These are phyloP conservation scores for Debaryomyces robertsiae DNA, from an alignment of 1,139 yeast species.

Conservation along the genomic window DNA sequence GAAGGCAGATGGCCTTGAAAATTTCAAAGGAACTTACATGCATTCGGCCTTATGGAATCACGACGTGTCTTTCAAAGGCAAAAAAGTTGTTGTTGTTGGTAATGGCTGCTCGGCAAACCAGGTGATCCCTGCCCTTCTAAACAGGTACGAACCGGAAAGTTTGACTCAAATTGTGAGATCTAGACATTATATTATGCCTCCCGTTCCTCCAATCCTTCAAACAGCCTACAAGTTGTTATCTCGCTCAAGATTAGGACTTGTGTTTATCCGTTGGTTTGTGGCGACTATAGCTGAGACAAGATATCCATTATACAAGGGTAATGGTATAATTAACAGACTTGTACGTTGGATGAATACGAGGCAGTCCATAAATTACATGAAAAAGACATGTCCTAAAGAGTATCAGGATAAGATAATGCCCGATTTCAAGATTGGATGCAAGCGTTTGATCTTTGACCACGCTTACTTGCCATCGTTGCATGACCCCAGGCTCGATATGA, in stretches of 20 bases:
- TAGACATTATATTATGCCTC: constrained; percentile 45
- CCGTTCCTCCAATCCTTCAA: constrained; percentile 30
- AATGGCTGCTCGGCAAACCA: constrained; percentile 52
- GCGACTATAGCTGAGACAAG: constrained; percentile 35
- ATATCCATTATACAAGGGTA: constrained; percentile 40
- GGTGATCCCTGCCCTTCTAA: constrained; percentile 38
- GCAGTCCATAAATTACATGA: constrained; percentile 32
- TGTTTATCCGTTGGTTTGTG: constrained; percentile 31
- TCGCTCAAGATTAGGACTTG: constrained; percentile 29
- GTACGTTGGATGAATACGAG: constrained; percentile 29
- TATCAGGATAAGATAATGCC: constrained; percentile 39
- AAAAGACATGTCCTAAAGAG: constrained; percentile 33
- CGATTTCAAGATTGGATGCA: constrained; percentile 46
- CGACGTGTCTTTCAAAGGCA: constrained; percentile 35
- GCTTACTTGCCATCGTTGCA: constrained; percentile 36
- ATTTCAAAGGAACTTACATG: constrained; percentile 47
- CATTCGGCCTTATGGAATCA: constrained; percentile 55
- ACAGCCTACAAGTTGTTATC: constrained; percentile 28
- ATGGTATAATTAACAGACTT: constrained; percentile 28
- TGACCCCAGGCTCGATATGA: constrained; percentile 35
- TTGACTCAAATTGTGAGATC: constrained; percentile 41
- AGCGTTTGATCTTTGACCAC: constrained; percentile 44
- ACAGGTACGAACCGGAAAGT: constrained; percentile 28
- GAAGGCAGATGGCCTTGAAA: constrained; percentile 38
- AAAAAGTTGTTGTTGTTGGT: constrained; percentile 42